Evolutionary conservation across 1,284 basidiomycete species (phyloP).

Genomic region (Ustilago vetiveriae): DNA sequence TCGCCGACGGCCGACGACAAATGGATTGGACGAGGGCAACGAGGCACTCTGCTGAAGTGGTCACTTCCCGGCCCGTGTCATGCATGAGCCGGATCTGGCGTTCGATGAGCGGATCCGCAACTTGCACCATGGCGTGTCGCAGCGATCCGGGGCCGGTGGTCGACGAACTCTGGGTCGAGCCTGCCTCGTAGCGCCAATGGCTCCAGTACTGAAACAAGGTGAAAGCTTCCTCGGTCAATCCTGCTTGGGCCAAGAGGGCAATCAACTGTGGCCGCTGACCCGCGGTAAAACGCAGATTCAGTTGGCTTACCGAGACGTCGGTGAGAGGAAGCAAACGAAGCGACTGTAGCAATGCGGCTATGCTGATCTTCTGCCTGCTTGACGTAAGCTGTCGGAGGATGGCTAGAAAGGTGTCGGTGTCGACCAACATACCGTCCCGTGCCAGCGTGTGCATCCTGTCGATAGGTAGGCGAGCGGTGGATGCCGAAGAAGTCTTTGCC

Average conservation of each 20-base stretch:
- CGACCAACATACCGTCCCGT: slow-evolving; percentile 23
- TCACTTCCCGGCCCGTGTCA: slow-evolving; percentile 9
- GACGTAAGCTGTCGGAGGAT: slow-evolving; percentile 11
- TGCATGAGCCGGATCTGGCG: slow-evolving; percentile 35
- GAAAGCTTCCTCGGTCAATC: slow-evolving; percentile 28
- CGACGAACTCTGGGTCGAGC: background rate
- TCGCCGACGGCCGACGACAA: slow-evolving; percentile 8
- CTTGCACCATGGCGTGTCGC: slow-evolving; percentile 2
- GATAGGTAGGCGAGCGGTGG: background rate
- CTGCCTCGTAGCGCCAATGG: slow-evolving; percentile 15
- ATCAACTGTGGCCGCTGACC: slow-evolving; percentile 11
- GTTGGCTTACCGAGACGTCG: slow-evolving; percentile 9
- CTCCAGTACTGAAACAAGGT: slow-evolving; percentile 37
- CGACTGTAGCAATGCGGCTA: slow-evolving; percentile 15
- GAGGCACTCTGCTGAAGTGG: slow-evolving; percentile 14
- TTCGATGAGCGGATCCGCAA: slow-evolving; percentile 26
- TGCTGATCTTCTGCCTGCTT: slow-evolving; percentile 7
- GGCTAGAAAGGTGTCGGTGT: slow-evolving; percentile 19
- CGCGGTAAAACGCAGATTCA: slow-evolving; percentile 19
- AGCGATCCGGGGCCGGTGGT: background rate
- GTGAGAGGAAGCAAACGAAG: slow-evolving; percentile 32
- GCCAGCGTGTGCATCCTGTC: slow-evolving; percentile 11
- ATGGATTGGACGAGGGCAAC: slow-evolving; percentile 19
- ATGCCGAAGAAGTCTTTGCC: slow-evolving; percentile 20
- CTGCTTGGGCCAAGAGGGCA: slow-evolving; percentile 16